Base-by-base conservation (phyloP, 1,284 basidiomycete species). In the Mycena citricolor region DNA sequence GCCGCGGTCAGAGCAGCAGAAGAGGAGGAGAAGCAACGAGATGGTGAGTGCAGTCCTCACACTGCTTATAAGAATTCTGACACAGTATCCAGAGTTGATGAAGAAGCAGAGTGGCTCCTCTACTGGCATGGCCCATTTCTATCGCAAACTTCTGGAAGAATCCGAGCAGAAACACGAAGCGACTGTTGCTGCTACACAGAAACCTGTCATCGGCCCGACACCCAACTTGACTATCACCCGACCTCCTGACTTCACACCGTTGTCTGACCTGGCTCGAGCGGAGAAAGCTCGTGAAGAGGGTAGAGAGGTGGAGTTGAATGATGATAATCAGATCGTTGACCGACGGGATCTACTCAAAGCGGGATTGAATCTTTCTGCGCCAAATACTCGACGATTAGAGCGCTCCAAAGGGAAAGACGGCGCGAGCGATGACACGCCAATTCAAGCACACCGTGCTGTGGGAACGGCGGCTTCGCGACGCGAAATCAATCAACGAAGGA, bases 271-370 rank as follows among this genome's bases (percentile, higher is more conserved):
- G 42, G 85, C 86, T 61, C 74, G 86, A 30, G 90, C 85, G 30
- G 77, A 69, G 51, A 63, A 76, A 42, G 87, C 86, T 12, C 70
- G 74, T 47, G 79, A 76, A 38, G 73, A 86, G 55, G 94, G 94
- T 14, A 87, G 90, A 63, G 75, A 83, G n/a, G 86, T 99, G 30
- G 94, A 97, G 64, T 71, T 98, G 38, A 99, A 99, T 65, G 97
- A 99, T 63, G 94, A 98, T 57, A 94, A 94, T 58, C 89, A 97
- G 64, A 91, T 99, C 38, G 88, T 99, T 38, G 95, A 99, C 72
- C 94, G 95, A 61, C 86, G 94, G 43, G 89, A 95, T 32, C 73
- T 99, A 8, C 74, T 99, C 30, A 81, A 83, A 24, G 93, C 92
- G 4, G 97, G 97, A 2, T 72, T 99, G 47, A 99, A 99, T 62